These are phyloP conservation scores for Leptomonas pyrrhocoris DNA, from an alignment of 208 protist species.

Conservation along the genomic window DNA sequence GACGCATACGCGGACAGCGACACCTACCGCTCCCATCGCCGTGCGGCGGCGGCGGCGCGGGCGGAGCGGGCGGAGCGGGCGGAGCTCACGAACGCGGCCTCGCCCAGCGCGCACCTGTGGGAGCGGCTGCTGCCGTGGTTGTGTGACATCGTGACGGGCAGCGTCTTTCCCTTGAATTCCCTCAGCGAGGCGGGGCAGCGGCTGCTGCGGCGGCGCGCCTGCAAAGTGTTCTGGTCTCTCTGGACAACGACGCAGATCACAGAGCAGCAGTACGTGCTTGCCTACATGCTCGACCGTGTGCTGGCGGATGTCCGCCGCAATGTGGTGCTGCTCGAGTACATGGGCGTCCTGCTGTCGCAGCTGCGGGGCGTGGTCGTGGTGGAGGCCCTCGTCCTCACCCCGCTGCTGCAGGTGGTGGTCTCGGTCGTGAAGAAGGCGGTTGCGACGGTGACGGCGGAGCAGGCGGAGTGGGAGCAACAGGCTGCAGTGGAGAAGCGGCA, in stretches of 20 bases:
- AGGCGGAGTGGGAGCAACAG: constrained; percentile 19
- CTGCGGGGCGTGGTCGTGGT: constrained; percentile 29
- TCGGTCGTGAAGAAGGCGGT: constrained; percentile 24
- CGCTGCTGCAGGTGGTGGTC: constrained; percentile 36
- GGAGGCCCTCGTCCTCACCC: constrained; percentile 43
- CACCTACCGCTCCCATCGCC: not conserved
- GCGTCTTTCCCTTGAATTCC: constrained; percentile 36
- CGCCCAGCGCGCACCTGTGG: constrained; percentile 16
- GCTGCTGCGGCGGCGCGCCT: constrained; percentile 41
- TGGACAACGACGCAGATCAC: constrained; percentile 21
- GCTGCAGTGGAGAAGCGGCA: not conserved
- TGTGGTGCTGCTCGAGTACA: constrained; percentile 64
- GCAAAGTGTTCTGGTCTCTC: constrained; percentile 60
- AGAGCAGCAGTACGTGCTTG: constrained; percentile 35
- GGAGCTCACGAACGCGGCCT: not conserved
- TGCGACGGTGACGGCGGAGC: constrained; percentile 18
- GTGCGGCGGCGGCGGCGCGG: not conserved
- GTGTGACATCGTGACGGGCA: constrained; percentile 38
- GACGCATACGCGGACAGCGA: not conserved
- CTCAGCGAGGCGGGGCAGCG: constrained; percentile 26
- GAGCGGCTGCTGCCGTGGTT: constrained; percentile 44
- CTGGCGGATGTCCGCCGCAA: constrained; percentile 44
- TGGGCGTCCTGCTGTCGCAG: constrained; percentile 73
- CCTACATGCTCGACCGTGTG: constrained; percentile 52
- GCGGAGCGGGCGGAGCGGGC: not conserved